Evolutionary conservation across 495 filamentous ascomycete species (phyloP).

Genomic region (Cercophora scortea): DNA sequence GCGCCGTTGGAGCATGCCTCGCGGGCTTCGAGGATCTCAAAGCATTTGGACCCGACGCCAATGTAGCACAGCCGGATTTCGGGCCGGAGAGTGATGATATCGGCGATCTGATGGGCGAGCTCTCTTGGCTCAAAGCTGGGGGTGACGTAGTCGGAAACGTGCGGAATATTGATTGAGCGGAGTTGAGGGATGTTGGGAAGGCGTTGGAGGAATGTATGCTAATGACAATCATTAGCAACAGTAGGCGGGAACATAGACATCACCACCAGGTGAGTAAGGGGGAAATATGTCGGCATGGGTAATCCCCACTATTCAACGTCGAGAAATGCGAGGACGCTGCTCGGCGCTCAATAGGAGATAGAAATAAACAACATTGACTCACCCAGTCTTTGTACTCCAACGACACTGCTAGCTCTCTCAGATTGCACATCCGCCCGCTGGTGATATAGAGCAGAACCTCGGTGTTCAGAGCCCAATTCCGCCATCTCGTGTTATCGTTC

Average conservation of each 20-base stretch:
- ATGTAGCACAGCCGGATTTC: slow-evolving; percentile 80
- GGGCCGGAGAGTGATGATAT: slow-evolving; percentile 78
- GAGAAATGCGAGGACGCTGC: no score
- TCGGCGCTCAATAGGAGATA: no score
- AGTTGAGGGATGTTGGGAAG: slow-evolving; percentile 71
- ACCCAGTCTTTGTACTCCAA: slow-evolving; percentile 87
- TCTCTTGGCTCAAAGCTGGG: slow-evolving; percentile 55
- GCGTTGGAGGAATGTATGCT: slow-evolving; percentile 85
- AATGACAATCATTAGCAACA: slow-evolving; percentile 12
- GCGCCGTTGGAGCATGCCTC: slow-evolving; percentile 21
- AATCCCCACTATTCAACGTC: no score
- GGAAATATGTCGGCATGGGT: no score
- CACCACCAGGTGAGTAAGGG: no score
- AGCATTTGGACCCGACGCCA: slow-evolving; percentile 76
- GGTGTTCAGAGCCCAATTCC: slow-evolving; percentile 69
- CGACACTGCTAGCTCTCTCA: slow-evolving; percentile 69
- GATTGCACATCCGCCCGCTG: slow-evolving; percentile 69
- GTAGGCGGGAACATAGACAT: no score
- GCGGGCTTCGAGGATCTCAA: slow-evolving; percentile 72
- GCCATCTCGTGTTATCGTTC: slow-evolving; percentile 43
- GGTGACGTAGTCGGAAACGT: slow-evolving; percentile 58
- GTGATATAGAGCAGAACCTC: slow-evolving; percentile 73
- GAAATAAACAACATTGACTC: slow-evolving; percentile 22
- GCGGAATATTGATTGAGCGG: slow-evolving; percentile 69
- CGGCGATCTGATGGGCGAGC: slow-evolving; percentile 73